Conservation (phyloP, 192 early-diverging fungal genomes). For the Backusella tuberculispora region DNA sequence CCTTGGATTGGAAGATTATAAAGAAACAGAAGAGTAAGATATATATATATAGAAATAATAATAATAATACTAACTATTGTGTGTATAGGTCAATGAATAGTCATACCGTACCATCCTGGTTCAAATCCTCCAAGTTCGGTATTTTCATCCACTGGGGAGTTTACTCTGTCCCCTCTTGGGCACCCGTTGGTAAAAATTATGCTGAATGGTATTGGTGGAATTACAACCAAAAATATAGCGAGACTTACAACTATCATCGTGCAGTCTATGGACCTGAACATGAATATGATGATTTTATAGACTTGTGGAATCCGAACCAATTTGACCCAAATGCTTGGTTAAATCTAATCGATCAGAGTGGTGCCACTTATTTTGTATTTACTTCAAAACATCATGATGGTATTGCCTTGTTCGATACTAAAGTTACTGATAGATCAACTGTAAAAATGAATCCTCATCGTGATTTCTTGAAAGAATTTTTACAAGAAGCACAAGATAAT, state of each 20-base stretch:
- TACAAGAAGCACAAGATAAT: neutral
- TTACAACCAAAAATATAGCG: conserved; percentile 6
- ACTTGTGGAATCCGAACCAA: conserved; percentile 12
- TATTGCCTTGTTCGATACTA: conserved; percentile 29
- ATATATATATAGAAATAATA: neutral
- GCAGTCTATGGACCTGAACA: conserved; percentile 12
- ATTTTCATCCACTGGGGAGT: conserved; percentile 40
- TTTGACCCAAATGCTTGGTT: conserved; percentile 31
- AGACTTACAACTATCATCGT: conserved; percentile 25
- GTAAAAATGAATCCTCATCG: conserved; percentile 23
- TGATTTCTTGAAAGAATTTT: conserved; percentile 34
- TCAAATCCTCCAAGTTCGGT: conserved; percentile 31
- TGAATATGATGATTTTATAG: conserved; percentile 33
- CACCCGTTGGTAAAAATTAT: conserved; percentile 25
- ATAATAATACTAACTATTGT: neutral
- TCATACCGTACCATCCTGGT: conserved; percentile 29
- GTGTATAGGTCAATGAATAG: conserved; percentile 6
- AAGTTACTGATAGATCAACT: conserved; percentile 23
- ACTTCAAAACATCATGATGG: conserved; percentile 40
- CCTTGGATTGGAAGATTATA: neutral
- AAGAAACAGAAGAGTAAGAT: neutral
- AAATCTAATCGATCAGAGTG: conserved; percentile 19
- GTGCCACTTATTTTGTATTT: conserved; percentile 36
- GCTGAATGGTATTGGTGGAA: conserved; percentile 41
- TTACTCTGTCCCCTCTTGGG: conserved; percentile 34